Conservation (phyloP, 805 yeast species). For the Saturnispora hagleri region DNA sequence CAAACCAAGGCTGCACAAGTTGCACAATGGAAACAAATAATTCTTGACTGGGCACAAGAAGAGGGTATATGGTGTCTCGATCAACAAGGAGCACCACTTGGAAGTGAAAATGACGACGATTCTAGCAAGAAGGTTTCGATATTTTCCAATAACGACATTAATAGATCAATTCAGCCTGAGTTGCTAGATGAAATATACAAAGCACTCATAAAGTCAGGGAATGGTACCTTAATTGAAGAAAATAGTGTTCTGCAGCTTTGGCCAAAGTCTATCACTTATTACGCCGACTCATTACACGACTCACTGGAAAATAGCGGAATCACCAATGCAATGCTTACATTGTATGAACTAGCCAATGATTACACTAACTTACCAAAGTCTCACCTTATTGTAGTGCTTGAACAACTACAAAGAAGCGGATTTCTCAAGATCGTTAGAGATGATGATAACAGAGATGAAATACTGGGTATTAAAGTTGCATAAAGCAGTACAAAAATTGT, state of each 20-base stretch:
- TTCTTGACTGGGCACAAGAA: constrained; percentile 51
- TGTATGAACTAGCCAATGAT: constrained; percentile 13
- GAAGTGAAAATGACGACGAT: constrained; percentile 3
- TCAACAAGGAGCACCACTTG: constrained; percentile 26
- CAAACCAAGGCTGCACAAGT: constrained; percentile 71
- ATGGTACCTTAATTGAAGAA: constrained; percentile 23
- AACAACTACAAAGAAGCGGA: constrained; percentile 31
- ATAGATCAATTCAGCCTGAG: background rate
- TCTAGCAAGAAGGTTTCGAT: background rate
- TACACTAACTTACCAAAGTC: constrained; percentile 8
- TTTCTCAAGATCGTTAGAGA: constrained; percentile 1
- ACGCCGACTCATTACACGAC: background rate
- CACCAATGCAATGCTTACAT: constrained; percentile 2
- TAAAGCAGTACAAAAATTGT: constrained; percentile 1
- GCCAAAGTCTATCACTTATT: constrained; percentile 1
- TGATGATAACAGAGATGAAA: constrained; percentile 1
- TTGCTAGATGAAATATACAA: background rate
- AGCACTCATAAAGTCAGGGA: constrained; percentile 2
- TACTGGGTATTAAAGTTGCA: constrained; percentile 5
- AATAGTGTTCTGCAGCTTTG: constrained; percentile 14
- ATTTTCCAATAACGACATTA: background rate
- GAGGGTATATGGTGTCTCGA: constrained; percentile 48
- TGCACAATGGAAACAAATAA: constrained; percentile 63
- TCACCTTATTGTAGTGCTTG: constrained; percentile 31
- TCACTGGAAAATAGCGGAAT: background rate